These are phyloP conservation scores for Trichoderma koningiopsis DNA, from an alignment of 2,329 filamentous ascomycete species.

Conservation along the genomic window DNA sequence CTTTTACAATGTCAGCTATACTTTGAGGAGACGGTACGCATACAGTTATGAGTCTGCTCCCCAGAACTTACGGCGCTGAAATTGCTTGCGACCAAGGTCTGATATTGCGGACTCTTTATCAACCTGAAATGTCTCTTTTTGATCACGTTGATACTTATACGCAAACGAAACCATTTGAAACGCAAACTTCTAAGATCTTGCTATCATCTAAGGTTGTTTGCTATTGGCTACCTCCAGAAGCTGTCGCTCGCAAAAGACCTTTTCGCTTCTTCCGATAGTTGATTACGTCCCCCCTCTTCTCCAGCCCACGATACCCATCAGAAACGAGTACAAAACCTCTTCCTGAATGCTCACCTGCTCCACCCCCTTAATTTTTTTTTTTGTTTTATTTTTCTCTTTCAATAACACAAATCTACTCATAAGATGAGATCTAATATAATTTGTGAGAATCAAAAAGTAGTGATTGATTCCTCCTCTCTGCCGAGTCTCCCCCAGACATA, in stretches of 20 bases:
- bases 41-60: neutral
- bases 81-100: too few relatives aligned
- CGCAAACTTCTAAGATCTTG: slow-evolving; percentile 15
- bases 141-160: neutral
- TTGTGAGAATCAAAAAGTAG: slow-evolving; percentile 5
- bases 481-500: slow-evolving; percentile 9
- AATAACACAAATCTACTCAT: neutral
- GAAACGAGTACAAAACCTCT: slow-evolving; percentile 4
- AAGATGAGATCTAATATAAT: neutral
- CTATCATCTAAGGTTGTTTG: slow-evolving; percentile 25
- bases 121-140: neutral
- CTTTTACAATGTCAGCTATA: neutral
- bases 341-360: slow-evolving; percentile 6
- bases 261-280: neutral
- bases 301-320: neutral
- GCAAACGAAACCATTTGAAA: neutral
- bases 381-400: neutral
- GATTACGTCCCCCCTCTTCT: neutral
- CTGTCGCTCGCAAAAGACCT: neutral
- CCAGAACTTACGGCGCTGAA: neutral
- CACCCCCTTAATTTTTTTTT: too few relatives aligned
- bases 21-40: neutral
- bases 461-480: neutral
- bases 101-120: too few relatives aligned
- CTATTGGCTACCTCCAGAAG: neutral